Evolutionary conservation across 2,329 filamentous ascomycete species (phyloP).

Genomic region (Thielaviopsis euricoi): DNA sequence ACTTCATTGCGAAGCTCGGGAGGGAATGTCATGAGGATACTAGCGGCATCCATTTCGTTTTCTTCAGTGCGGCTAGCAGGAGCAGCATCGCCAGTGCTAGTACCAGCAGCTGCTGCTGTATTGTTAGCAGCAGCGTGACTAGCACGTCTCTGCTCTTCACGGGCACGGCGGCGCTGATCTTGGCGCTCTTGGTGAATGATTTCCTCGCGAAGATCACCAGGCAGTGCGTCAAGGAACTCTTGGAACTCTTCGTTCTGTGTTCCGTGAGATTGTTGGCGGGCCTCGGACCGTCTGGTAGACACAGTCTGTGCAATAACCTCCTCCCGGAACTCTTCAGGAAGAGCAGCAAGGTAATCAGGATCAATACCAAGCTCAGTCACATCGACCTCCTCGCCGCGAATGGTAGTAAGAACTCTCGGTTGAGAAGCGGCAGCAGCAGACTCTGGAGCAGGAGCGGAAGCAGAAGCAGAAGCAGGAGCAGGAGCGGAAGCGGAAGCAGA

Average conservation of each 20-base stretch:
- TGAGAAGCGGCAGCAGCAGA: slow-evolving; percentile 17
- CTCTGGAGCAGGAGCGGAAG: slow-evolving; percentile 17
- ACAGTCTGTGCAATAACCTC: slow-evolving; percentile 90
- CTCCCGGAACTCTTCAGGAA: slow-evolving; percentile 92
- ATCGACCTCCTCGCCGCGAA: slow-evolving; percentile 75
- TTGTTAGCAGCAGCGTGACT: slow-evolving; percentile 39
- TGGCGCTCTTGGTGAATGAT: slow-evolving; percentile 79
- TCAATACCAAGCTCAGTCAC: slow-evolving; percentile 93
- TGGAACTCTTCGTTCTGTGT: slow-evolving; percentile 74
- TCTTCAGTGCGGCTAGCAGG: neutral
- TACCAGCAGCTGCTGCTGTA: slow-evolving; percentile 21
- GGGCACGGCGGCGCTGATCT: slow-evolving; percentile 75
- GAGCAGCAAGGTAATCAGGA: slow-evolving; percentile 80
- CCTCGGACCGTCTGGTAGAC: slow-evolving; percentile 65
- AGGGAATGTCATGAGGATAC: slow-evolving; percentile 80
- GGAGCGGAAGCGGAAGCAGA: neutral
- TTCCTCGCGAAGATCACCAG: slow-evolving; percentile 76
- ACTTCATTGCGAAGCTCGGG: slow-evolving; percentile 72
- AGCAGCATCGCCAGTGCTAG: neutral
- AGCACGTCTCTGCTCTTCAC: slow-evolving; percentile 62
- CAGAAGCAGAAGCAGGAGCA: slow-evolving; percentile 14
- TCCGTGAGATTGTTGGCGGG: slow-evolving; percentile 50
- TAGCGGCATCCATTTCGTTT: slow-evolving; percentile 78
- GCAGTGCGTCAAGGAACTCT: slow-evolving; percentile 85
- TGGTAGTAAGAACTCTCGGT: slow-evolving; percentile 56